Evolutionary conservation across 192 early-diverging fungal genomes (phyloP).

Genomic region (Coemansia sp.): DNA sequence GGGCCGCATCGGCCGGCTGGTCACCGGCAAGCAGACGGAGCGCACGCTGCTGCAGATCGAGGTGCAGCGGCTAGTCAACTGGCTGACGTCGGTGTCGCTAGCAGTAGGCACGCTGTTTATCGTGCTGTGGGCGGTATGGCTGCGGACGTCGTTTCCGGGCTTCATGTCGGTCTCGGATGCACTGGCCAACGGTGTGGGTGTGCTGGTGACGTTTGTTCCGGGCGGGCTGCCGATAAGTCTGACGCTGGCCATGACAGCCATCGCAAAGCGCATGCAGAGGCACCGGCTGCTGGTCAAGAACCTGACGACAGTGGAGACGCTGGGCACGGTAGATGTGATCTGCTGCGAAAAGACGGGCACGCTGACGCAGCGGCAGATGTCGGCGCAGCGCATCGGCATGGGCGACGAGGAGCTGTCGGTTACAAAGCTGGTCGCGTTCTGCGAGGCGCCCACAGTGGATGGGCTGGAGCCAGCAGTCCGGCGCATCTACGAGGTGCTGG

Average conservation of each 20-base stretch:
- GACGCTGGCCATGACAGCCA: slow-evolving; percentile 70
- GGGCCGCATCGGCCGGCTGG: slow-evolving; percentile 68
- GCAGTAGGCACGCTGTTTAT: slow-evolving; percentile 53
- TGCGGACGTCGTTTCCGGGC: slow-evolving; percentile 56
- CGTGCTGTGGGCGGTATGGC: slow-evolving; percentile 58
- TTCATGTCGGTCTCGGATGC: slow-evolving; percentile 57
- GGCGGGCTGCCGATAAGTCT: slow-evolving; percentile 80
- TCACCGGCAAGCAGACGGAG: slow-evolving; percentile 19
- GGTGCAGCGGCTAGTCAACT: slow-evolving; percentile 74
- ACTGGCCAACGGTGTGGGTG: slow-evolving; percentile 59
- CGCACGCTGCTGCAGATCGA: slow-evolving; percentile 64
- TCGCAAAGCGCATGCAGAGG: slow-evolving; percentile 72
- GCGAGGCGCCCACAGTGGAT: slow-evolving; percentile 3
- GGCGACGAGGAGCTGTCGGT: slow-evolving; percentile 6
- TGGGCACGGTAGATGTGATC: slow-evolving; percentile 74
- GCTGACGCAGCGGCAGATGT: slow-evolving; percentile 78
- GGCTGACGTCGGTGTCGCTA: slow-evolving; percentile 61
- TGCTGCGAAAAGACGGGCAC: slow-evolving; percentile 93
- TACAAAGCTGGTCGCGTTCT: neutral
- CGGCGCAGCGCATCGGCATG: slow-evolving; percentile 32
- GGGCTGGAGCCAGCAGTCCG: slow-evolving; percentile 14
- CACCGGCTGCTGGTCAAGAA: slow-evolving; percentile 74
- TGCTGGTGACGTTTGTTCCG: slow-evolving; percentile 74
- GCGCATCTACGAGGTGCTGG: slow-evolving; percentile 44
- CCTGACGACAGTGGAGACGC: slow-evolving; percentile 83